Evolutionary conservation across 306 rosid genomes (phyloP).

Genomic region (Cicer judaicum): DNA sequence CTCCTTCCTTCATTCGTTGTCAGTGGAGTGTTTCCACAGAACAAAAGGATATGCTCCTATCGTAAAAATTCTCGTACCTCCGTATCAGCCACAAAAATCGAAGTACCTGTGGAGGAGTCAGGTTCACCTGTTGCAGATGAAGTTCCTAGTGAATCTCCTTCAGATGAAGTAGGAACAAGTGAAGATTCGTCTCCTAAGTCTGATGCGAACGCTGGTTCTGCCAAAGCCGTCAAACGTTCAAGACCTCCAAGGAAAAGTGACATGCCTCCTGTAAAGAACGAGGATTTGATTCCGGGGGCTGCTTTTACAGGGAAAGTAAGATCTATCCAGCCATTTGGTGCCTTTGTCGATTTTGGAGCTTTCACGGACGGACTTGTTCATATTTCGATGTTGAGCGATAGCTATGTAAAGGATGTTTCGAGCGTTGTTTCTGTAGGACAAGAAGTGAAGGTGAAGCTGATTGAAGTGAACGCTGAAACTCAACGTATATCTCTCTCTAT

Average conservation of each 20-base stretch:
- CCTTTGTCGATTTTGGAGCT: slow-evolving; percentile 95
- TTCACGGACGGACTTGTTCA: slow-evolving; percentile 97
- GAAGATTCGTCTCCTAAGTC: slow-evolving; percentile 55
- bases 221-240: slow-evolving; percentile 55
- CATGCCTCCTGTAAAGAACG: slow-evolving; percentile 82
- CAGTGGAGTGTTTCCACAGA: slow-evolving; percentile 57
- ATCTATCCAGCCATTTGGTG: slow-evolving; percentile 96
- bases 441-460: slow-evolving; percentile 89
- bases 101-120: slow-evolving; percentile 73
- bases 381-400: slow-evolving; percentile 89
- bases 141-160: slow-evolving; percentile 56
- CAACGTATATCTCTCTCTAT: slow-evolving; percentile 90
- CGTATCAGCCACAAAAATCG: slow-evolving; percentile 73
- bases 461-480: slow-evolving; percentile 81
- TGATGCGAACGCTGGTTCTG: slow-evolving; percentile 48
- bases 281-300: slow-evolving; percentile 87
- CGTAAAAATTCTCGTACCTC: slow-evolving; percentile 58
- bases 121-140: slow-evolving; percentile 59
- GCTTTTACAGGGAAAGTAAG: slow-evolving; percentile 90
- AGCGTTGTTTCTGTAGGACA: slow-evolving; percentile 93
- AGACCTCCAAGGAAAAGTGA: slow-evolving; percentile 85
- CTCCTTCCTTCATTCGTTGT: slow-evolving; percentile 64
- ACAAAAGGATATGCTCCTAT: slow-evolving; percentile 50
- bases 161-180: slow-evolving; percentile 49
- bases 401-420: slow-evolving; percentile 80